Percentiles rank a stretch among this genome's conserved stretches.
These are phyloP conservation scores for Drechslerella stenobrocha DNA, from an alignment of 2,329 filamentous ascomycete species.

Conservation along the genomic window DNA sequence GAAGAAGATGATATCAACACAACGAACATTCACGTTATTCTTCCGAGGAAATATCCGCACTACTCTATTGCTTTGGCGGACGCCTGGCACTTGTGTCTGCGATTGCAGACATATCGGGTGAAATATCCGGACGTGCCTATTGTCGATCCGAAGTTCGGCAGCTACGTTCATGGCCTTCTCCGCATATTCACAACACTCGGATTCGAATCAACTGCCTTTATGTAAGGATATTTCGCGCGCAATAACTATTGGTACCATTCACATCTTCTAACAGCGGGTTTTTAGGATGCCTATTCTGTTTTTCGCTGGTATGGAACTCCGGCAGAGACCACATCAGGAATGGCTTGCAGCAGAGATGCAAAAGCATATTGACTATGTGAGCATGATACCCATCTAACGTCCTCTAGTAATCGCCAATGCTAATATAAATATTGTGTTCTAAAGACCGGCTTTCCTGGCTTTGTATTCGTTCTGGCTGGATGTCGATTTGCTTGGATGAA, in stretches of 20 bases:
- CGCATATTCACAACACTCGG: conserved; percentile 51
- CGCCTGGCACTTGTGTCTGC: conserved; percentile 50
- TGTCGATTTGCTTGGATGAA: conserved; percentile 52
- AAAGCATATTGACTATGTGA: conserved; percentile 48
- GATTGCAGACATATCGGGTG: conserved; percentile 51
- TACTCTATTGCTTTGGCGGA: conserved; percentile 50
- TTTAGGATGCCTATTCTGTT: conserved; percentile 43
- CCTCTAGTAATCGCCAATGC: neutral
- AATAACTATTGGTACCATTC: neutral
- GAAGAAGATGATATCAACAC: conserved; percentile 51
- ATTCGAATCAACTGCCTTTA: conserved; percentile 49
- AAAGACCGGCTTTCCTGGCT: conserved; percentile 51
- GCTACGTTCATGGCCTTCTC: conserved; percentile 49
- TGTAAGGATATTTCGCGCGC: conserved; percentile 28
- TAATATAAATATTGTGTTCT: conserved; percentile 3
- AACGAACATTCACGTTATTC: conserved; percentile 48
- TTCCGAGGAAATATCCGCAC: conserved; percentile 50
- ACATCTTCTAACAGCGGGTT: neutral
- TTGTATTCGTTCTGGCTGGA: conserved; percentile 51
- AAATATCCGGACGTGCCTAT: conserved; percentile 50
- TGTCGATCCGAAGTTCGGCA: conserved; percentile 49
- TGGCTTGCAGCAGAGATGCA: conserved; percentile 49
- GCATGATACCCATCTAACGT: neutral
- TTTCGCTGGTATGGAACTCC: conserved; percentile 51
- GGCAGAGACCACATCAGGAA: conserved; percentile 51